These are phyloP conservation scores for Suhomyces pyralidae DNA, from an alignment of 805 yeast species.

Conservation along the genomic window DNA sequence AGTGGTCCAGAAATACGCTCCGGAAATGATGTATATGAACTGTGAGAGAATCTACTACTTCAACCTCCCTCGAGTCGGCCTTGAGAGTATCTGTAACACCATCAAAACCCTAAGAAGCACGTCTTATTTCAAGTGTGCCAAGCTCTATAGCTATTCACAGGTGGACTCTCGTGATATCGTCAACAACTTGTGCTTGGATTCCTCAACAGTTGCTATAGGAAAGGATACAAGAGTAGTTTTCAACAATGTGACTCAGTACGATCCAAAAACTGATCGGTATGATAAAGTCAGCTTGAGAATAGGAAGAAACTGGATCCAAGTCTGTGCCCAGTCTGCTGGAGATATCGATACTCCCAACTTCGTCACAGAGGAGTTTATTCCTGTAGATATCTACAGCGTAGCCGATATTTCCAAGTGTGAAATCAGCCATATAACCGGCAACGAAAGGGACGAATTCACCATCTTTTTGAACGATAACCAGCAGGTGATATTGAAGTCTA, in stretches of 20 bases:
- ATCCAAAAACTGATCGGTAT: conserved; percentile 46
- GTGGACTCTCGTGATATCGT: conserved; percentile 33
- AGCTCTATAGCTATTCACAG: conserved; percentile 31
- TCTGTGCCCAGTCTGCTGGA: conserved; percentile 25
- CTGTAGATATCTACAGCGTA: conserved; percentile 34
- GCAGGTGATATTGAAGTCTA: conserved; percentile 29
- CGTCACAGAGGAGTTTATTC: conserved; percentile 27
- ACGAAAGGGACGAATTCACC: conserved; percentile 32
- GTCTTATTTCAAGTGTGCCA: conserved; percentile 14
- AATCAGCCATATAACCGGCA: conserved; percentile 23
- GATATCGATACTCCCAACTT: conserved; percentile 17
- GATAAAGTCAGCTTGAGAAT: conserved; percentile 62
- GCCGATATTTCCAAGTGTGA: conserved; percentile 38
- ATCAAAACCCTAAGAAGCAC: conserved; percentile 4
- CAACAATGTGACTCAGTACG: conserved; percentile 43
- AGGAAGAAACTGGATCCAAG: conserved; percentile 67
- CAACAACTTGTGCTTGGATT: conserved; percentile 34
- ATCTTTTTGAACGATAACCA: conserved; percentile 26
- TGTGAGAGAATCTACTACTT: conserved; percentile 53
- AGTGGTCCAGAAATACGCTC: conserved; percentile 45
- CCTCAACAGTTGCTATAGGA: conserved; percentile 30
- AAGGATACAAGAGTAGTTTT: conserved; percentile 37
- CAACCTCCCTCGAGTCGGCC: conserved; percentile 38
- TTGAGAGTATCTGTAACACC: neutral
- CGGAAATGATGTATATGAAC: conserved; percentile 49